phyloP scores from a whole-genome alignment of 2,329 filamentous ascomycete species.

The Neonectria faginata region DNA sequence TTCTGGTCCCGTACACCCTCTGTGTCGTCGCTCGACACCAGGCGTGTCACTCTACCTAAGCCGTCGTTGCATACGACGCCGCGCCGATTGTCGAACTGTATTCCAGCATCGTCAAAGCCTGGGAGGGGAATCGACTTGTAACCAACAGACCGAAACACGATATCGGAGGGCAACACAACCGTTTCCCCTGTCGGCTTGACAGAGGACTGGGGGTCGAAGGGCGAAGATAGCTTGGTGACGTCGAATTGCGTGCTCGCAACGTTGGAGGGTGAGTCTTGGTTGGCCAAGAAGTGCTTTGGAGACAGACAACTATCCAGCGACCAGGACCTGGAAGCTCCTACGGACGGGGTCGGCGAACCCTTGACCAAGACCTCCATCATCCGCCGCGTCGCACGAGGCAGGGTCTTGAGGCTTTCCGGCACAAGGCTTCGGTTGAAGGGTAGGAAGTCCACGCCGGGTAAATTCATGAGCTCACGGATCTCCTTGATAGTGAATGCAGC shows the following conservation, averaged over 20 bases:
- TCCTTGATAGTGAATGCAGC: constrained; percentile 97
- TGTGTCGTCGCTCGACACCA: constrained; percentile 43
- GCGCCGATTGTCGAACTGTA: constrained; percentile 79
- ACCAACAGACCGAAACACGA: constrained; percentile 94
- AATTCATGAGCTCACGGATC: constrained; percentile 84
- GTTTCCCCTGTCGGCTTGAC: constrained; percentile 62
- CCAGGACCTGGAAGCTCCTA: constrained; percentile 75
- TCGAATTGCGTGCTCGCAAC: constrained; percentile 78
- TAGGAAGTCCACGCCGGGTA: constrained; percentile 78
- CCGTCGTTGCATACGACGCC: constrained; percentile 89
- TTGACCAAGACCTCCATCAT: constrained; percentile 85
- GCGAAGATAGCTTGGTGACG: constrained; percentile 66
- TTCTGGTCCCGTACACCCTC: constrained; percentile 54
- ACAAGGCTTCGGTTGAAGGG: constrained; percentile 75
- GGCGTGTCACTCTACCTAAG: constrained; percentile 74
- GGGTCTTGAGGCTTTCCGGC: constrained; percentile 72
- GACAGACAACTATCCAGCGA: constrained; percentile 87
- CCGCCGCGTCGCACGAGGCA: constrained; percentile 81
- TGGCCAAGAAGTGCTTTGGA: constrained; percentile 74
- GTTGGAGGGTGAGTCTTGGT: constrained; percentile 55
- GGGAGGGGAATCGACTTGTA: constrained; percentile 85
- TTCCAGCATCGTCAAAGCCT: constrained; percentile 78
- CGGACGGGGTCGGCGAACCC: constrained; percentile 68
- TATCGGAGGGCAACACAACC: constrained; percentile 69
- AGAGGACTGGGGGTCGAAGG: constrained; percentile 63